Evolutionary conservation across 345 rosid species (phyloP), one percentile per base, ranked within the genome.

Genomic region (Lepidium aucheri): DNA sequence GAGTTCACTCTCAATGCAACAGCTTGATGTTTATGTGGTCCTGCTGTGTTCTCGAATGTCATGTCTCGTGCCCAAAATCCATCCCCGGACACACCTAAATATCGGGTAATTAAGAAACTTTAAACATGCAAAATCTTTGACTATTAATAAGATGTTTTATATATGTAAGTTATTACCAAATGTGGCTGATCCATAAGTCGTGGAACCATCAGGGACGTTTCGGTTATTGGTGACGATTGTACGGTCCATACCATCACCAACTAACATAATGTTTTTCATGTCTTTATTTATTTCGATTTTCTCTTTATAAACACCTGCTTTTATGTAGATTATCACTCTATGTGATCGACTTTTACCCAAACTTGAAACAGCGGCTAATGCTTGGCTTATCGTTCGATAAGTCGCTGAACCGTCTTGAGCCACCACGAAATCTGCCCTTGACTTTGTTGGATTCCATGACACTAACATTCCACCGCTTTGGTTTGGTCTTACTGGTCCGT

Each of bases 51-150:
- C 85, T 85, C 83, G 20, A 88, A 86, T 8, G 90, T 81, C 53
- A 91, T 79, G 64, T 88, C 89, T 43, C 89, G 67, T 5, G 96
- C 91, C 91, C 96, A 88, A 72, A 91, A 88, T 3, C 90, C 89
- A 72, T 86, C 90, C 0, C 88, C 89, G 0, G 79, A 78, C 9
- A 86, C 87, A 0, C 88, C 91, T 86, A 74, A 43, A 44, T 44
- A 7, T 24, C 3, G 12, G 16, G 9, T 17, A 18, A 18, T 17
- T 22, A 24, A 73, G 70, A 20, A 12, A 24, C 0, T 1, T 24
- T 24, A 24, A 32, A 45, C 67, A 66, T 66, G 60, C 59, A 65
- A 22, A 35, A 15, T 3, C 3, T 38, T 15, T 46, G 16, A 6
- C 49, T 9, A 15, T 33, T 16, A 7, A 9, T 22, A 7, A 20